Percentiles rank a stretch among this genome's conserved stretches.
Conservation (phyloP, 345 rosid species). For the Excoecaria agallocha region DNA sequence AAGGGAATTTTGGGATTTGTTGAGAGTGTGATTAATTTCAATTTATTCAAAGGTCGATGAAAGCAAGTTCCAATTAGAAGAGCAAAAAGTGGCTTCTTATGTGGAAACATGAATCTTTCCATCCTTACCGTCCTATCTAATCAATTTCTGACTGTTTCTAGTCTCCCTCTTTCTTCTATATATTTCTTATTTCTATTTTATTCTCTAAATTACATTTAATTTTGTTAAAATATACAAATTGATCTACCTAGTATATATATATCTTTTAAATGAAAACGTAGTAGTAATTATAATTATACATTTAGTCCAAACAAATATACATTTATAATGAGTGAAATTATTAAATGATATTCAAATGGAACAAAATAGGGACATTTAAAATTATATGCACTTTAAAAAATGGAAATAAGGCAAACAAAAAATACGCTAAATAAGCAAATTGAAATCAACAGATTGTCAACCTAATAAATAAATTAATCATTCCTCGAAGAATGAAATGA, state of each 20-base stretch:
- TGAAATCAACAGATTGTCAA: not conserved
- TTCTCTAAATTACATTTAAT: not conserved
- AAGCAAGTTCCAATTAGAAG: constrained; percentile 34
- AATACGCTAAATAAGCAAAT: not conserved
- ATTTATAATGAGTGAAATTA: no score
- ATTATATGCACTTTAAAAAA: no score
- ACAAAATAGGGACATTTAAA: no score
- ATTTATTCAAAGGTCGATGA: constrained; percentile 49
- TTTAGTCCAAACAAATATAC: no score
- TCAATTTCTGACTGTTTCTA: not conserved
- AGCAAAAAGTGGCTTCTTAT: constrained; percentile 41
- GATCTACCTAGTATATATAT: no score
- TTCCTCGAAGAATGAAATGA: constrained; percentile 10
- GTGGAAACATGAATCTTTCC: constrained; percentile 41
- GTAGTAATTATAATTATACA: no score
- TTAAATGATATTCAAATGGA: not conserved
- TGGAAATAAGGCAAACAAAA: not conserved
- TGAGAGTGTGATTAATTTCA: not conserved
- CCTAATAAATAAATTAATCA: not conserved
- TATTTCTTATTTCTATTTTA: not conserved
- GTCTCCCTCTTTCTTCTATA: not conserved
- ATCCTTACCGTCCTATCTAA: not conserved
- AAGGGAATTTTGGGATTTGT: constrained; percentile 34
- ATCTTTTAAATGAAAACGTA: no score
- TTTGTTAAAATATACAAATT: not conserved